Conservation (phyloP, 2,329 filamentous ascomycete genomes). For the Reticulascus tulasneorum region DNA sequence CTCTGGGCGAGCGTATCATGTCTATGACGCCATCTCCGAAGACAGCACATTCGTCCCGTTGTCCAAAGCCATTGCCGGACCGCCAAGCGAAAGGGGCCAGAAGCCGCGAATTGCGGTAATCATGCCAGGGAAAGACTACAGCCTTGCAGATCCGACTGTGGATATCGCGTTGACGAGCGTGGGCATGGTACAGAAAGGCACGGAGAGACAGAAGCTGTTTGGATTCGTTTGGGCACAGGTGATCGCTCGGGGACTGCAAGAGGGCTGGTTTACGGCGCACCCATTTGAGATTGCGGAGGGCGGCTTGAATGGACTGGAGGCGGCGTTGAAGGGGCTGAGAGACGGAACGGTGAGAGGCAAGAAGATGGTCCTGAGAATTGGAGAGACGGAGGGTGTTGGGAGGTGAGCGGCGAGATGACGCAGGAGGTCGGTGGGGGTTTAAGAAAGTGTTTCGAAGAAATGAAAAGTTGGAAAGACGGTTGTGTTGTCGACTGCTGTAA, state of each 20-base stretch:
- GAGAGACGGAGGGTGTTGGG: slow-evolving; percentile 1
- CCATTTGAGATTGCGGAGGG: slow-evolving; percentile 13
- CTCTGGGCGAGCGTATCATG: slow-evolving; percentile 8
- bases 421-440: too few relatives aligned
- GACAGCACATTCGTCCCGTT: slow-evolving; percentile 12
- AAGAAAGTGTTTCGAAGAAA: too few relatives aligned
- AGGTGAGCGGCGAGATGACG: too few relatives aligned
- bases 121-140: slow-evolving; percentile 9
- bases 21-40: slow-evolving; percentile 14
- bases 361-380: slow-evolving; percentile 16
- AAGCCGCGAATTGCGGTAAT: slow-evolving; percentile 13
- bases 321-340: slow-evolving; percentile 10
- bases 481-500: too few relatives aligned
- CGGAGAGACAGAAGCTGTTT: slow-evolving; percentile 9
- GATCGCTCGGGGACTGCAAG: slow-evolving; percentile 12
- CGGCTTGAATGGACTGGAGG: slow-evolving; percentile 9
- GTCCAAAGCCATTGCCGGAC: slow-evolving; percentile 11
- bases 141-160: slow-evolving; percentile 8
- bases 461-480: too few relatives aligned
- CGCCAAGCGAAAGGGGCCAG: slow-evolving; percentile 8
- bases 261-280: slow-evolving; percentile 16
- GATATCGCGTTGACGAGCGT: slow-evolving; percentile 8
- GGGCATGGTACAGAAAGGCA: slow-evolving; percentile 12
- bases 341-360: slow-evolving; percentile 14
- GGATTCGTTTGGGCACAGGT: slow-evolving; percentile 10